Base-by-base conservation (phyloP, 768 basidiomycete genomes). In the Psilocybe sp. region DNA sequence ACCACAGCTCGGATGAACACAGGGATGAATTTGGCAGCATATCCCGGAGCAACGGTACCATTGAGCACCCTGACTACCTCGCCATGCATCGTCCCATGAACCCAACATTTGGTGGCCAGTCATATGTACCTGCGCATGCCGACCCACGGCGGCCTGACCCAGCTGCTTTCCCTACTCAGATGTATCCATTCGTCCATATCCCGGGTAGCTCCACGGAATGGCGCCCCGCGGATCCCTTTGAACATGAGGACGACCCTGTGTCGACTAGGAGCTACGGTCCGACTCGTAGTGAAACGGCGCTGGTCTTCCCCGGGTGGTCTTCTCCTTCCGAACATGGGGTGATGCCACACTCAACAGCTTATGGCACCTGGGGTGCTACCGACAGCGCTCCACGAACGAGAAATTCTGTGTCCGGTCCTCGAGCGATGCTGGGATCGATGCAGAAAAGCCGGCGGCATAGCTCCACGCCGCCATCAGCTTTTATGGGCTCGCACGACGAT, bases 81-180 rank as follows among this genome's bases (percentile, higher is more conserved):
- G 44, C 44, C n/a, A 46, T 53, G 37, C 39, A 49, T 12, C 20
- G 37, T 1, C 46, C 53, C 4, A 50, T 55, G 18, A 54, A 32
- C 44, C 47, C 59, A 5, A 49, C 58, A 11, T 59, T 64, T 40
- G 60, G 62, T 35, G 59, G 63, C 1, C 61, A 63, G 36, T 51
- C 58, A 12, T 52, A 59, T 34, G 51, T 62, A 33, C 42, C 61
- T 15, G 49, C 52, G 1, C 18, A 54, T n/a, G 50, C 28, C 35
- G 44, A 54, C 40, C n/a, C 51, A 52, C 40, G 42, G 39, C 20
- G 23, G 47, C 14, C 11, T 31, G 23, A 18, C 35, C 4, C 14
- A 16, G 15, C 44, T 47, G 23, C 23, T 7, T 4, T 28, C 23
- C 23, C 23, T n/a, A n/a, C n/a, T 28, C 23, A 28, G 23, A 7